phyloP scores from a whole-genome alignment of 2,329 filamentous ascomycete genomes.

The Lizonia empirigonia region DNA sequence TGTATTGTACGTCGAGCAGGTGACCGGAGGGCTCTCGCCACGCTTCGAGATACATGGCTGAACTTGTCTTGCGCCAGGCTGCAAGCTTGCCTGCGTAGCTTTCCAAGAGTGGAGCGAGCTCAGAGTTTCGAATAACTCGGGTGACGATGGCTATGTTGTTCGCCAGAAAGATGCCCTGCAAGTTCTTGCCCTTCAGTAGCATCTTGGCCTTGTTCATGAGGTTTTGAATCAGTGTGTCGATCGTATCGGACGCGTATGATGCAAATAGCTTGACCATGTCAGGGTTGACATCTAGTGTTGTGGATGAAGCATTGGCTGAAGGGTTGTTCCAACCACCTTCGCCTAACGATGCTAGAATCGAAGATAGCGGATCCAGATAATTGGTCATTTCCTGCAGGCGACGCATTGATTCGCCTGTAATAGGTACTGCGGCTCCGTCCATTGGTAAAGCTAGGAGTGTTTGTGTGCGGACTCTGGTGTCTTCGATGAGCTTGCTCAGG shows the following conservation, averaged over 20 bases:
- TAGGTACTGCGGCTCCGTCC: constrained; percentile 77
- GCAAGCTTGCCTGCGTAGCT: constrained; percentile 72
- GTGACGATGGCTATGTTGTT: constrained; percentile 87
- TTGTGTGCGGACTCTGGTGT: constrained; percentile 73
- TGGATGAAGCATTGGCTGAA: constrained; percentile 62
- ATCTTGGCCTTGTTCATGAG: constrained; percentile 75
- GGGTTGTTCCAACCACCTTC: constrained; percentile 80
- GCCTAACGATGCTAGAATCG: constrained; percentile 88
- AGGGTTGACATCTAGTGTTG: constrained; percentile 81
- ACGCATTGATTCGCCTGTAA: constrained; percentile 84
- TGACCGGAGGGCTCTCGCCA: constrained; percentile 88
- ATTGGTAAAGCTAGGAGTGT: constrained; percentile 70
- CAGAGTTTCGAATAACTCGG: constrained; percentile 80
- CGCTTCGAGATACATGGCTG: constrained; percentile 78
- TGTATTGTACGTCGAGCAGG: constrained; percentile 89
- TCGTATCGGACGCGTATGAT: constrained; percentile 86
- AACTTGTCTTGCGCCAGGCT: constrained; percentile 85
- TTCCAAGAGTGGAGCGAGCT: constrained; percentile 72
- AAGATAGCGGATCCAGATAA: constrained; percentile 83
- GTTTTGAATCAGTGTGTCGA: constrained; percentile 77
- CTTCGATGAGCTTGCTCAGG: constrained; percentile 80
- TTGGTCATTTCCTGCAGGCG: constrained; percentile 84
- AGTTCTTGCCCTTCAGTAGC: constrained; percentile 73
- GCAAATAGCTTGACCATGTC: constrained; percentile 88
- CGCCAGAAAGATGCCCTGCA: constrained; percentile 86